phyloP scores from a whole-genome alignment of 495 filamentous ascomycete species.

The Aspergillus hancockii region DNA sequence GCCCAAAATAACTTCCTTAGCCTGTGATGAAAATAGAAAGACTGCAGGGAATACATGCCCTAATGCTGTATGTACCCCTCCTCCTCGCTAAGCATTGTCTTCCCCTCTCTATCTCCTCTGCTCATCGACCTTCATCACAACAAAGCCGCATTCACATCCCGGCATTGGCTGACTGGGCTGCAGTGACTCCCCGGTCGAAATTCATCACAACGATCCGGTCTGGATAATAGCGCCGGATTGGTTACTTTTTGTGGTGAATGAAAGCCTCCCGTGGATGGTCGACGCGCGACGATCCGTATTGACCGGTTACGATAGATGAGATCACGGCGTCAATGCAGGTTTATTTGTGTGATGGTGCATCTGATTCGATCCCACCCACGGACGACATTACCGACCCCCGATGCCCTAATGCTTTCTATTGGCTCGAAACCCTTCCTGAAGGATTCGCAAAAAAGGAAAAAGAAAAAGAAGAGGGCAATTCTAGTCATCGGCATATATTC shows the following conservation, averaged over 20 bases:
- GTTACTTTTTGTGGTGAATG: background rate
- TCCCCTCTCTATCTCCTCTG: background rate
- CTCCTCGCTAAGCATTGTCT: background rate
- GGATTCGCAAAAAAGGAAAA: background rate
- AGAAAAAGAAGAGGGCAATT: background rate
- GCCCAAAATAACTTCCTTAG: slow-evolving; percentile 16
- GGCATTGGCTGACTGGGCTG: background rate
- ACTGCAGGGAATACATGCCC: slow-evolving; percentile 7
- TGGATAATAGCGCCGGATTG: background rate
- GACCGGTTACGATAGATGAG: slow-evolving; percentile 6
- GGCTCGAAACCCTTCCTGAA: background rate
- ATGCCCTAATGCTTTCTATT: background rate
- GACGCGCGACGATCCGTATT: slow-evolving; percentile 7
- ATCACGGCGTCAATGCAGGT: slow-evolving; percentile 20
- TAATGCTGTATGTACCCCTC: background rate
- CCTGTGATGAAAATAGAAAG: slow-evolving; percentile 15
- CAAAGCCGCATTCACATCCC: background rate
- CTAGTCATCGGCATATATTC: background rate
- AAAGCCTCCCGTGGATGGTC: background rate
- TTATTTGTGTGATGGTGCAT: slow-evolving; percentile 20
- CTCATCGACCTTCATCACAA: background rate
- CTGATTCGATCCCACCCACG: slow-evolving; percentile 6
- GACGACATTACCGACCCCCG: background rate
- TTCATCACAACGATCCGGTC: background rate
- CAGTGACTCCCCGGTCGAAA: background rate